Evolutionary conservation across 2,329 filamentous ascomycete genomes (phyloP).

Genomic region (Colletotrichum aenigma): DNA sequence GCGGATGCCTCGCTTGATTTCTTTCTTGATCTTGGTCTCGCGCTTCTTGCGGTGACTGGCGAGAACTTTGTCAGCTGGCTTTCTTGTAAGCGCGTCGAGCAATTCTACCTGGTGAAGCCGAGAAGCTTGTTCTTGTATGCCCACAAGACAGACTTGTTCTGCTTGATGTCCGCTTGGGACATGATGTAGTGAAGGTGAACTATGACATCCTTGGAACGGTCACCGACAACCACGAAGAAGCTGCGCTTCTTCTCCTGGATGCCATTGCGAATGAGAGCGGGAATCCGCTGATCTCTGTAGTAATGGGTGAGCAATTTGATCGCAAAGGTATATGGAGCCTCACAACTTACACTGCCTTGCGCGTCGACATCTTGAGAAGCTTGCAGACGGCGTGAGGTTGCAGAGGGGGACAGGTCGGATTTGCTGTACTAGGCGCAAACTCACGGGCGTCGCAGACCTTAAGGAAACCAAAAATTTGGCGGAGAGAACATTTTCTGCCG

Average conservation of each 20-base stretch:
- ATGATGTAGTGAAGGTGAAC: slow-evolving; percentile 93
- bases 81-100: not conserved
- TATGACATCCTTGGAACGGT: slow-evolving; percentile 94
- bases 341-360: slow-evolving; percentile 57
- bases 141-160: slow-evolving; percentile 93
- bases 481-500: slow-evolving; percentile 38
- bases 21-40: slow-evolving; percentile 97
- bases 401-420: not conserved
- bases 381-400: not conserved
- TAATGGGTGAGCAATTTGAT: not conserved
- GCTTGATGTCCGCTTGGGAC: slow-evolving; percentile 85
- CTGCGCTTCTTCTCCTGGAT: slow-evolving; percentile 95
- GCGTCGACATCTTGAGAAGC: slow-evolving; percentile 52
- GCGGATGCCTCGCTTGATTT: slow-evolving; percentile 92
- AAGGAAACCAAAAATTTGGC: slow-evolving; percentile 42
- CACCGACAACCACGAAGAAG: slow-evolving; percentile 96
- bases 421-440: not conserved
- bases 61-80: slow-evolving; percentile 7
- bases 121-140: slow-evolving; percentile 98
- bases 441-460: not conserved
- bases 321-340: accelerated
- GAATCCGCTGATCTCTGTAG: slow-evolving; percentile 83
- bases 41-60: slow-evolving; percentile 94
- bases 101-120: slow-evolving; percentile 77
- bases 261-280: slow-evolving; percentile 88